Evolutionary conservation across 306 rosid species (phyloP).

Genomic region (Benincasa hispida): DNA sequence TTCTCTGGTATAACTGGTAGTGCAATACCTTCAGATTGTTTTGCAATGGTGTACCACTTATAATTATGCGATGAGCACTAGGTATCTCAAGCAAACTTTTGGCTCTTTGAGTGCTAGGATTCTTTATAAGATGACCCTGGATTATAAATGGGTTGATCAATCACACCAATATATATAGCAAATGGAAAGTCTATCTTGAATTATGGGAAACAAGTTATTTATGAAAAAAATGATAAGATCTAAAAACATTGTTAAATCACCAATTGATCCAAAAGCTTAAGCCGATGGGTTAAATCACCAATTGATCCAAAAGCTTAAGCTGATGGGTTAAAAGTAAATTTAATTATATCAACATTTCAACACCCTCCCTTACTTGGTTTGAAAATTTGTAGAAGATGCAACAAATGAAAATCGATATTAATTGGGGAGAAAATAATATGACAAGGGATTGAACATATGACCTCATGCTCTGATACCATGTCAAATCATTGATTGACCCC

Average conservation of each 20-base stretch:
- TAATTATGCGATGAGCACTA: slow-evolving; percentile 66
- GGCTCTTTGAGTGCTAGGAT: slow-evolving; percentile 93
- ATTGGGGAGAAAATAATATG: no score
- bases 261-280: no score
- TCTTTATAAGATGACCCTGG: slow-evolving; percentile 91
- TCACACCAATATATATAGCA: background rate
- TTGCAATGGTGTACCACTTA: slow-evolving; percentile 89
- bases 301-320: no score
- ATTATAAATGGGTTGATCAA: slow-evolving; percentile 15
- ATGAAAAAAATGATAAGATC: background rate
- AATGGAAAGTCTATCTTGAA: background rate
- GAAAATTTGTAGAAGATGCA: no score
- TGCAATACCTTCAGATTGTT: slow-evolving; percentile 73
- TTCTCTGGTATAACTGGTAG: background rate
- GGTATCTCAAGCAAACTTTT: slow-evolving; percentile 90
- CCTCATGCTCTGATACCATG: no score
- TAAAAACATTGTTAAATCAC: background rate
- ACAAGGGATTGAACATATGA: no score
- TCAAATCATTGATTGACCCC: no score
- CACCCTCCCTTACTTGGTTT: no score
- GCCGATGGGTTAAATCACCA: no score
- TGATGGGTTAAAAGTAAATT: no score
- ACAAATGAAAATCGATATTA: no score
- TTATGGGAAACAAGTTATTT: background rate
- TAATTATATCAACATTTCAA: no score